Evolutionary conservation across 768 basidiomycete species (phyloP).

Genomic region (Cyclocybe cylindracea): DNA sequence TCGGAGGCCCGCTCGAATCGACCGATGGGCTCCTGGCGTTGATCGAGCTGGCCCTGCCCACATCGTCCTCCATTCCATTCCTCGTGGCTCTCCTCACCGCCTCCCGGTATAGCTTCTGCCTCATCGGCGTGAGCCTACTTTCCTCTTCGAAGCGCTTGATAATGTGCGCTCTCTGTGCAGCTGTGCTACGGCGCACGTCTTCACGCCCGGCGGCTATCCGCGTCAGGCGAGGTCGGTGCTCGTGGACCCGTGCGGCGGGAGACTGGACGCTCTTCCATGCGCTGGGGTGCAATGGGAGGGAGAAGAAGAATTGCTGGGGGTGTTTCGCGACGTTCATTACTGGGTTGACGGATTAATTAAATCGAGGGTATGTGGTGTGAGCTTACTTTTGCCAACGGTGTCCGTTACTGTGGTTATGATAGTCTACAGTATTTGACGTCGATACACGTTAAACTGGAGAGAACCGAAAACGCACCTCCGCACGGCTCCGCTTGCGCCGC

Average conservation of each 20-base stretch:
- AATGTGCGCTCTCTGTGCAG: constrained; percentile 30
- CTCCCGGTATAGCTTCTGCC: constrained; percentile 34
- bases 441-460: too few relatives aligned
- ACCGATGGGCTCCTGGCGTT: too few relatives aligned
- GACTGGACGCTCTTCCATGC: constrained; percentile 37
- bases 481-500: too few relatives aligned
- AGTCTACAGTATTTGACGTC: too few relatives aligned
- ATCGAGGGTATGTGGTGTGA: background rate
- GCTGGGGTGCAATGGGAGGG: constrained; percentile 16
- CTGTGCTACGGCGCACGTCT: constrained; percentile 33
- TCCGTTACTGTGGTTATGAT: too few relatives aligned
- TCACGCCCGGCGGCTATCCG: constrained; percentile 41
- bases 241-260: constrained; percentile 27
- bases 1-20: too few relatives aligned
- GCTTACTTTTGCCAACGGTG: too few relatives aligned
- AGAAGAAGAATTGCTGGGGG: background rate
- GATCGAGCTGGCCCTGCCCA: too few relatives aligned
- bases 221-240: constrained; percentile 33
- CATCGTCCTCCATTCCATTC: too few relatives aligned
- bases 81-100: constrained; percentile 4
- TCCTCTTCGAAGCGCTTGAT: constrained; percentile 38
- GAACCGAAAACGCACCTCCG: too few relatives aligned
- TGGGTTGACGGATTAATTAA: background rate
- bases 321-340: constrained; percentile 5
- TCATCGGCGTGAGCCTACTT: constrained; percentile 25